Base-by-base conservation (phyloP, 495 filamentous ascomycete genomes). In the Penicillium simplicissimum region DNA sequence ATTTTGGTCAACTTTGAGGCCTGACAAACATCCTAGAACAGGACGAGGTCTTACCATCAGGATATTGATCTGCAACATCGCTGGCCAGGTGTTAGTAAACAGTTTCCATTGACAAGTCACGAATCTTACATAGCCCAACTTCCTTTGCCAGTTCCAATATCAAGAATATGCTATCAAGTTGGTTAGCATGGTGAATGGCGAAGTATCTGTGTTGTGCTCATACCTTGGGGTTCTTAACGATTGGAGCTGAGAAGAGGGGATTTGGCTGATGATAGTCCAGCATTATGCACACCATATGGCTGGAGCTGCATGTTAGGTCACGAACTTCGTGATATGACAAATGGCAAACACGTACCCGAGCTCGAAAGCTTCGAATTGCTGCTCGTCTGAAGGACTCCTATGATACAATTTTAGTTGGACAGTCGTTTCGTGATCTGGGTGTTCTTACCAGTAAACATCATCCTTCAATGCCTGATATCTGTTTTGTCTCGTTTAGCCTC, bases 71-170 rank as follows among this genome's bases (percentile, higher is more conserved):
- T 25, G 66, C 66, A 13, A 62, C 66, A 48, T 68, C 66, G 17
- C 66, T 68, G 40, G n/a, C 19, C 42, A 45, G 37, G n/a, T 9
- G 8, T 60, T 51, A 23, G 38, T 4, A 40, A 0, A 55, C 35
- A 14, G 33, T 23, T 36, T 2, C 1, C 40, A 35, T 33, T 36
- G 23, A 45, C 13, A 25, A 38, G 35, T 17, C 17, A 21, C 13
- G 10, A 34, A 11, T 49, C 28, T 37, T 70, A 70, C 63, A 68
- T 66, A 15, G 68, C 67, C 67, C 71, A 70, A 15, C 49, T 51
- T 14, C 70, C 68, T 33, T 64, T 57, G 7, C 66, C 66, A 1
- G 66, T 69, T 11, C 66, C 66, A 34, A 69, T 55, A 34, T 69
- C 66, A 8, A 69, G 66, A 25, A 69, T 58, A 4, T 60, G 55